Evolutionary conservation across 2,329 filamentous ascomycete genomes (phyloP), one percentile per base, ranked within the genome.

Genomic region (Exophiala viscosa): DNA sequence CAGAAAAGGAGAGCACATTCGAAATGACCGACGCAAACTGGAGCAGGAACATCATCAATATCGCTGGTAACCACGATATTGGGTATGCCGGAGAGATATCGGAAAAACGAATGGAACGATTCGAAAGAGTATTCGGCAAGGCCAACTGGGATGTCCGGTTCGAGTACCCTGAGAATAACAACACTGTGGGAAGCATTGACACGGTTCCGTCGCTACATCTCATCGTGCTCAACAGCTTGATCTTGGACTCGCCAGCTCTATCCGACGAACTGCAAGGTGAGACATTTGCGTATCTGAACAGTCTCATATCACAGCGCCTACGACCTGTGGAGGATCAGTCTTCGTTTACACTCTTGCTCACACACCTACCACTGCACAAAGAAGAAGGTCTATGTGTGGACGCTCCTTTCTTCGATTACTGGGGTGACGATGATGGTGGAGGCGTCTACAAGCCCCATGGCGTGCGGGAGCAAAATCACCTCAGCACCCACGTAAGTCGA

Each of bases 31-130:
- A 69, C 17, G 50, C 55, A 7, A 69, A 70, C 2, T 97, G 93
- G 93, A 71, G 77, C n/a, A 79, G 76, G 36, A 81, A 87, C 50
- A 78, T 96, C 58, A 90, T 99, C 67, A 95, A 96, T 62, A 83
- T 97, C 20, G 90, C 85, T 0, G 93, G 93, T 1, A 99, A 99
- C 66, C 93, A 99, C 67, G 93, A 99, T 69, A 85, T 99, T 65
- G 93, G 93, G 32, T 99, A 99, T 67, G 90, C 91, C 0, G 93
- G 93, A 2, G 93, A 99, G 69, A 79, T 97, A 56, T 90, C 86
- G 36, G 73, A 78, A n/a, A 77, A 83, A 56, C 83, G 90, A 3
- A 76, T 96, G 49, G 76, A 82, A 23, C 82, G 93, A 1, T 99
- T 97, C 66, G 90, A 96, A 71, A 77, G 79, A 17, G 80, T 81